phyloP scores from a whole-genome alignment of 768 basidiomycete species.

The Mycena crocata region DNA sequence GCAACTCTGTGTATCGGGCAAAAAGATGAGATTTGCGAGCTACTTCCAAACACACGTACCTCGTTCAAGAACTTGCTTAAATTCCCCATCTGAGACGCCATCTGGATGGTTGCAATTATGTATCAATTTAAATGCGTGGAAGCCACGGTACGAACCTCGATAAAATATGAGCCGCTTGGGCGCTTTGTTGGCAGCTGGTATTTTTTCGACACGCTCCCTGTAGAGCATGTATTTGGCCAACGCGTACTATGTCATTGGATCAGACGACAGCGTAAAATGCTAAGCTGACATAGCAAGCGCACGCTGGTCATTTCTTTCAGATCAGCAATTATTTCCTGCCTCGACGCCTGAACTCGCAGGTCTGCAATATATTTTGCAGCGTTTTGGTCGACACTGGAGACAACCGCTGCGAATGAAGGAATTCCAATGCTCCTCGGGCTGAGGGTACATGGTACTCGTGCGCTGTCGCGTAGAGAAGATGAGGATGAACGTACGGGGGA shows the following conservation, averaged over 20 bases:
- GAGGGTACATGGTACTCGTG: constrained; percentile 74
- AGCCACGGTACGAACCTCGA: constrained; percentile 59
- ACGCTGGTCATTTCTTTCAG: constrained; percentile 67
- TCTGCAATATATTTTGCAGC: constrained; percentile 80
- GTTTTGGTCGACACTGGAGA: constrained; percentile 81
- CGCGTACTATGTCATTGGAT: constrained; percentile 59
- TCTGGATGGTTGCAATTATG: constrained; percentile 48
- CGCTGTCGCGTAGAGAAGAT: constrained; percentile 42
- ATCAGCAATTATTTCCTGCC: constrained; percentile 83
- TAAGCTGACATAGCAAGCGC: constrained; percentile 52
- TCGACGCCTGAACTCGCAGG: constrained; percentile 67
- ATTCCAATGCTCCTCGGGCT: constrained; percentile 75
- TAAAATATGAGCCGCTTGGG: constrained; percentile 84
- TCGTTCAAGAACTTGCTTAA: constrained; percentile 63
- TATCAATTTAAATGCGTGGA: constrained; percentile 4
- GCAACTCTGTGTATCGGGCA: constrained; percentile 71
- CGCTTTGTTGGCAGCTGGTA: constrained; percentile 47
- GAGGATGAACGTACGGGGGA: constrained; percentile 21
- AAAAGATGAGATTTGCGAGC: not conserved
- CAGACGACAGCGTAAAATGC: constrained; percentile 59
- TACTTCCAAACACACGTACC: constrained; percentile 51
- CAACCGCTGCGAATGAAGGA: constrained; percentile 85
- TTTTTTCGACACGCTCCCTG: constrained; percentile 62
- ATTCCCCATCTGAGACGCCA: constrained; percentile 68
- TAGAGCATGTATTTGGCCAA: constrained; percentile 70